These are phyloP conservation scores for Ceratocystis cacaofunesta DNA, from an alignment of 2,329 filamentous ascomycete species.

Conservation along the genomic window DNA sequence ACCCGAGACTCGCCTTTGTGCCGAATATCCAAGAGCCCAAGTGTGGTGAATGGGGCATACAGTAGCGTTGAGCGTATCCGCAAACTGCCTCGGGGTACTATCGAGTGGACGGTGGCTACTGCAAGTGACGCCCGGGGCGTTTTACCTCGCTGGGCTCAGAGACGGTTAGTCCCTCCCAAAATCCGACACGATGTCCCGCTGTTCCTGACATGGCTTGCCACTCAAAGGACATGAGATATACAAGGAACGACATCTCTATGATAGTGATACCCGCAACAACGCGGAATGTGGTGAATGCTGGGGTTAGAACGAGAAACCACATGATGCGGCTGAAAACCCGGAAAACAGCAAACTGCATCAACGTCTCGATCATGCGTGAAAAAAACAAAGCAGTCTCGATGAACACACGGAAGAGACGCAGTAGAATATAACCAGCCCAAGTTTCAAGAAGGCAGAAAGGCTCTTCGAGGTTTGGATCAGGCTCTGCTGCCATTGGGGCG, in stretches of 20 bases:
- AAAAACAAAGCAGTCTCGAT: slow-evolving; percentile 11
- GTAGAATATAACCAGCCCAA: slow-evolving; percentile 11
- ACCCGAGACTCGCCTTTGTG: slow-evolving; percentile 38
- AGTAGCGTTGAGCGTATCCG: slow-evolving; percentile 49
- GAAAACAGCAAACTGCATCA: slow-evolving; percentile 7
- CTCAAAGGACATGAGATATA: slow-evolving; percentile 22
- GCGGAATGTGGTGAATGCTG: slow-evolving; percentile 4
- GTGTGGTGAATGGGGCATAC: slow-evolving; percentile 43
- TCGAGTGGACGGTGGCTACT: slow-evolving; percentile 70
- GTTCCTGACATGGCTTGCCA: slow-evolving; percentile 48
- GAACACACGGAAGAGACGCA: slow-evolving; percentile 9
- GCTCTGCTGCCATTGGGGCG: not conserved
- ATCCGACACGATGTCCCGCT: slow-evolving; percentile 58
- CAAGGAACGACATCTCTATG: slow-evolving; percentile 11
- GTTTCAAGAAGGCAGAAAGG: slow-evolving; percentile 12
- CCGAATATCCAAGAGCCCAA: slow-evolving; percentile 43
- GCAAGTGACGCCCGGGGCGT: slow-evolving; percentile 54
- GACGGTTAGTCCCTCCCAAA: slow-evolving; percentile 43
- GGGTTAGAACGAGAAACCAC: slow-evolving; percentile 2
- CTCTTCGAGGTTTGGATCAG: slow-evolving; percentile 2
- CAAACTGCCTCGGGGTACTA: slow-evolving; percentile 28
- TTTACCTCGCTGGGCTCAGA: slow-evolving; percentile 52
- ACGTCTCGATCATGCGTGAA: slow-evolving; percentile 6
- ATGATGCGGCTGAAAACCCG: not conserved
- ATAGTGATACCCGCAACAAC: slow-evolving; percentile 8